Percentiles rank a stretch among this genome's conserved stretches.
phyloP scores from a whole-genome alignment of 108 stramenopile genomes.

The Skeletonema menzelii region DNA sequence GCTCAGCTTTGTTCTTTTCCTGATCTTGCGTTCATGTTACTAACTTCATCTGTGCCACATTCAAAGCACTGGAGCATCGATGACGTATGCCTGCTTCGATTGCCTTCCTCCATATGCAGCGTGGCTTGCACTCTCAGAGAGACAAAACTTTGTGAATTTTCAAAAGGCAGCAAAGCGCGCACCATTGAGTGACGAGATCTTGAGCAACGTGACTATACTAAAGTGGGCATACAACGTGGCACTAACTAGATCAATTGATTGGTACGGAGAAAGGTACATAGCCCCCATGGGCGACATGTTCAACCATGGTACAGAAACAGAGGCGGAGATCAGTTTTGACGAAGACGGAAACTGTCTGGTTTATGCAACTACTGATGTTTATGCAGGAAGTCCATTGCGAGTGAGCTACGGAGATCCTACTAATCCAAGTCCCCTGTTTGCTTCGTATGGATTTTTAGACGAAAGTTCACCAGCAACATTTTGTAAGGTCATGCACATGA shows the following conservation, averaged over 20 bases:
- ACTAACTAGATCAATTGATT: conserved; percentile 48
- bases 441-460: conserved; percentile 63
- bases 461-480: conserved; percentile 65
- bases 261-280: conserved; percentile 43
- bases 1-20: no score
- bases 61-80: conserved; percentile 34
- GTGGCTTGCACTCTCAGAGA: conserved; percentile 39
- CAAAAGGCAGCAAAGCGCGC: conserved; percentile 36
- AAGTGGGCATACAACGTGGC: conserved; percentile 75
- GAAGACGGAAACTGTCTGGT: conserved; percentile 57
- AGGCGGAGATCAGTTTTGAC: conserved; percentile 56
- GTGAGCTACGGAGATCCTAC: conserved; percentile 52
- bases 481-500: conserved; percentile 65
- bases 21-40: no score
- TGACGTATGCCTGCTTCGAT: conserved; percentile 54
- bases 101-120: conserved; percentile 48
- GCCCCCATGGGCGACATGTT: conserved; percentile 69
- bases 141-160: conserved; percentile 50
- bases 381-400: conserved; percentile 56
- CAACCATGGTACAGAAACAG: conserved; percentile 64
- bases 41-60: no score
- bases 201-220: conserved; percentile 37
- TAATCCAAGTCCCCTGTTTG: conserved; percentile 61
- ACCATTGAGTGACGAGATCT: conserved; percentile 40
- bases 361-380: conserved; percentile 45